Conservation (phyloP, 306 rosid species). For the Acacia confusa region DNA sequence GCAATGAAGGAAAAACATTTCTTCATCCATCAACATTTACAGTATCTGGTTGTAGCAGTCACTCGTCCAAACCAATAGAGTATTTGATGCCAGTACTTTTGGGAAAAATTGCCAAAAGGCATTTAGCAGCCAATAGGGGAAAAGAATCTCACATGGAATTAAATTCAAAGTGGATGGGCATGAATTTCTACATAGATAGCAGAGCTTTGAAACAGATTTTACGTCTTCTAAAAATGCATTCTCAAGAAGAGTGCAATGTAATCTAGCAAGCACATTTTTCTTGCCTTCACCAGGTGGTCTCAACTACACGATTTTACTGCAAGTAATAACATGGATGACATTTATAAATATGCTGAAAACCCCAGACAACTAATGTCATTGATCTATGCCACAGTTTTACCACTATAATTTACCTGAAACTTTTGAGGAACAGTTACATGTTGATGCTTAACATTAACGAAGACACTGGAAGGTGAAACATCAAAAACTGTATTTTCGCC, state of each 20-base stretch:
- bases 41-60: neutral
- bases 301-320: neutral
- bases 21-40: constrained; percentile 23
- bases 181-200: neutral
- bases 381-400: neutral
- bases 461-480: constrained; percentile 79
- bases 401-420: constrained; percentile 71
- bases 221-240: neutral
- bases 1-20: constrained; percentile 8
- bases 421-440: constrained; percentile 76
- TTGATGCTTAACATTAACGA: constrained; percentile 76
- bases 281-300: neutral
- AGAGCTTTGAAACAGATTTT: neutral
- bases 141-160: neutral
- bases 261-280: constrained; percentile 20
- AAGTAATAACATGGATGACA: neutral
- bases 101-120: neutral
- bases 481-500: constrained; percentile 97
- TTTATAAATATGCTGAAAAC: constrained; percentile 15
- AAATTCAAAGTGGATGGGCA: neutral
- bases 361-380: constrained; percentile 16
- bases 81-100: constrained; percentile 9
- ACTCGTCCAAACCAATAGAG: constrained; percentile 8
- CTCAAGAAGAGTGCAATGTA: neutral
- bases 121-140: constrained; percentile 1